Base-by-base conservation (phyloP, 371 early-diverging fungal genomes). In the Batkoa obscura region DNA sequence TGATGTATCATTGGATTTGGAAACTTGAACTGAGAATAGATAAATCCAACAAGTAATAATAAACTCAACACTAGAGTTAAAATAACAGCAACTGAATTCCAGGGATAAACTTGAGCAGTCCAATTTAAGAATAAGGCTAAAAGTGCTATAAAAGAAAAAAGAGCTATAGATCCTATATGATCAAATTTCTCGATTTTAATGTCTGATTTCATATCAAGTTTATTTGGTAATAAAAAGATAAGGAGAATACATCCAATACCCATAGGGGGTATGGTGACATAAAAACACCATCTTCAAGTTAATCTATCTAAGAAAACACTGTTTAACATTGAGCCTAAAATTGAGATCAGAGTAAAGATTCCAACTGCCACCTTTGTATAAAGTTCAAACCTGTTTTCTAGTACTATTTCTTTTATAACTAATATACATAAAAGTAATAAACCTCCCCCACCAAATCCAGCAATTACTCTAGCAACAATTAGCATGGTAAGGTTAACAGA, bases 391-490 rank as follows among this genome's bases (percentile, higher is more conserved):
- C 72, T 31, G 3, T 58, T 57, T 34, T 37, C 6, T 17, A 60
- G 57, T 33, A 66, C 61, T 33, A 59, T 55, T 53, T 62, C 59
- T 0, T 81, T 72, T 36, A 87, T 77, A 51, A 86, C 78, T 42
- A 86, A 75, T 47, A 86, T 66, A 15, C 72, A 73, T 57, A 84
- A 64, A 6, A 78, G 69, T 33, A 82, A 66, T 9, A 88, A 64
- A 2, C 89, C 87, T n/a, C 80, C 81, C 33, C 87, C 90, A 39
- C 94, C 92, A 37, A 83, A 59, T 15, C 88, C 88, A 5, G 85
- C 76, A 34, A 86, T 59, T 1, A 79, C 84, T 49, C 90, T 75
- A 6, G 78, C 80, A 23, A 76, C 64, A 23, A 90, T 88, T 15
- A 94, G 70, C 62, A 65, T 64, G 31, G 52, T 64, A 56, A 81